A percentile compares a stretch with the other conserved stretches of the same genome.
Conservation (phyloP, 169 alveolate species). For the Cryptosporidium canis region DNA sequence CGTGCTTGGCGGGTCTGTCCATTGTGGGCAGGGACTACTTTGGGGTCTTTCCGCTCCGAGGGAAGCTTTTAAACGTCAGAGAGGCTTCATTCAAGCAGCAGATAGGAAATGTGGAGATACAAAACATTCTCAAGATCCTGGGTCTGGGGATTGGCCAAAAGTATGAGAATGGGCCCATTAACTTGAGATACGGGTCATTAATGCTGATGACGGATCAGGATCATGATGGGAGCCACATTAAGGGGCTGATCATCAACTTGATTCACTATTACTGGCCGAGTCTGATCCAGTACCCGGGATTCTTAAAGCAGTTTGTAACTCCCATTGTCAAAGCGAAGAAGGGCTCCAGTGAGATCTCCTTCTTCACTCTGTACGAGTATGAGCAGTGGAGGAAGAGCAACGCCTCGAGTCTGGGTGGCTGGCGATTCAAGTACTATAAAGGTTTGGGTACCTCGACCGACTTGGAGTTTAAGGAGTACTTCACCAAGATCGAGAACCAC, state of each 20-base stretch:
- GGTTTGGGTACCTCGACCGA: conserved; percentile 99
- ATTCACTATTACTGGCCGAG: conserved; percentile 99
- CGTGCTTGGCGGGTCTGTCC: conserved; percentile 98
- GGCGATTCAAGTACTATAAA: conserved; percentile 99
- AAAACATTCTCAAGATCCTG: conserved; percentile 93
- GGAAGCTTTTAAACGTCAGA: conserved; percentile 98
- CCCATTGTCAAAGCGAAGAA: conserved; percentile 96
- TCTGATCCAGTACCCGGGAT: conserved; percentile 93
- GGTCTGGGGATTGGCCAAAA: conserved; percentile 91
- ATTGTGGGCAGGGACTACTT: conserved; percentile 97
- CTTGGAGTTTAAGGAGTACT: conserved; percentile 98
- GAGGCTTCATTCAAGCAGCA: conserved; percentile 96
- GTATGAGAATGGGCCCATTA: conserved; percentile 87
- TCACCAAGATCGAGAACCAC: conserved; percentile 93
- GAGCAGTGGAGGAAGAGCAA: conserved; percentile 92
- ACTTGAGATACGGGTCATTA: conserved; percentile 96
- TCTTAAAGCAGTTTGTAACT: conserved; percentile 97
- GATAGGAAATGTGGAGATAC: conserved; percentile 95
- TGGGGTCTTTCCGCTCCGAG: conserved; percentile 99
- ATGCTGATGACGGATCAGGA: conserved; percentile 99
- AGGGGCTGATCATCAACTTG: conserved; percentile 98
- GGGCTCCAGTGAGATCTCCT: conserved; percentile 88
- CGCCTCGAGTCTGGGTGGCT: conserved; percentile 78
- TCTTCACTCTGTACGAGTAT: conserved; percentile 97
- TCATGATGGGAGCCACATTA: conserved; percentile 99